Evolutionary conservation across 768 basidiomycete genomes (phyloP).

Genomic region (Xerocomellus intermedius): DNA sequence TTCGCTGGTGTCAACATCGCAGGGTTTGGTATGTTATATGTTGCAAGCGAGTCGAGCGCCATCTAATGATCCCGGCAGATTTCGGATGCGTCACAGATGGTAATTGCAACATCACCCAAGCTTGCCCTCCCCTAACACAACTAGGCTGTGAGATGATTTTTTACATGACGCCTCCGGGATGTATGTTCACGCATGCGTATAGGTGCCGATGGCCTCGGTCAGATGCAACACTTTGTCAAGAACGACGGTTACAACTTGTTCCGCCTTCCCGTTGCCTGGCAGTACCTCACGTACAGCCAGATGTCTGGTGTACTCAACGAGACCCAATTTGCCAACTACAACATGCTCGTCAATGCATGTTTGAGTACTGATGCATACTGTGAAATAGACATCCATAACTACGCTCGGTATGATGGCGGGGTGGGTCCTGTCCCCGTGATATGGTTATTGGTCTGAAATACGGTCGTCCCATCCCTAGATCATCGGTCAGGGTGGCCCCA

Average conservation of each 20-base stretch:
- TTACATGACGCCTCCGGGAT: background rate
- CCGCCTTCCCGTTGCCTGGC: slow-evolving; percentile 65
- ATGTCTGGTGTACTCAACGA: slow-evolving; percentile 41
- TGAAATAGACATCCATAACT: slow-evolving; percentile 61
- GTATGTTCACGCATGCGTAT: background rate
- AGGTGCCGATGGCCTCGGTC: slow-evolving; percentile 34
- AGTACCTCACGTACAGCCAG: slow-evolving; percentile 43
- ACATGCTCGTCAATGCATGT: slow-evolving; percentile 42
- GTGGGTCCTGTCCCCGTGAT: slow-evolving; percentile 21
- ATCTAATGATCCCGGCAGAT: slow-evolving; percentile 21
- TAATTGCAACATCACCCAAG: slow-evolving; percentile 37
- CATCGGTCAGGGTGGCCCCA: slow-evolving; percentile 62
- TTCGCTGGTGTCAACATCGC: slow-evolving; percentile 53
- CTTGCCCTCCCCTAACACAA: slow-evolving; percentile 45
- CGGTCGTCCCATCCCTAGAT: slow-evolving; percentile 37
- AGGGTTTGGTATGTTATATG: slow-evolving; percentile 38
- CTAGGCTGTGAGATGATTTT: slow-evolving; percentile 36
- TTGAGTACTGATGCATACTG: slow-evolving; percentile 50
- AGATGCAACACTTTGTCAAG: slow-evolving; percentile 59
- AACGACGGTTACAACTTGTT: slow-evolving; percentile 56
- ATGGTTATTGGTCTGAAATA: background rate
- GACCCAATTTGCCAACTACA: slow-evolving; percentile 47
- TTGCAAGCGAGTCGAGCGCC: background rate
- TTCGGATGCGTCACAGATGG: slow-evolving; percentile 52
- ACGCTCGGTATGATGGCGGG: slow-evolving; percentile 52